Conservation (phyloP, 1,284 basidiomycete genomes). For the Moesziomyces antarcticus region DNA sequence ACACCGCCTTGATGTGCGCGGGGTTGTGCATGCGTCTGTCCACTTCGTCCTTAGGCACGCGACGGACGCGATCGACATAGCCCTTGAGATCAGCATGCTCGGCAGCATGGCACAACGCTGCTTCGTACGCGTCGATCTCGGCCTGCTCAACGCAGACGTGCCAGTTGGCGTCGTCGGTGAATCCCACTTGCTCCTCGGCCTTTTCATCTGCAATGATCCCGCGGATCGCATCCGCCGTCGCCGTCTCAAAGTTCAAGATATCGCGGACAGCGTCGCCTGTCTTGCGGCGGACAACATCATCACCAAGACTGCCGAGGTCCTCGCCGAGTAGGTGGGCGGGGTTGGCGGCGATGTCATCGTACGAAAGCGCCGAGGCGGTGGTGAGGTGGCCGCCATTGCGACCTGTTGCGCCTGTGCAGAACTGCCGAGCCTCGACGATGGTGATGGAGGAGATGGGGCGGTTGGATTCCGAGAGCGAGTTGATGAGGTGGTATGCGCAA, state of each 20-base stretch:
- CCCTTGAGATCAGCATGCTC: constrained; percentile 17
- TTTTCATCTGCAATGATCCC: constrained; percentile 12
- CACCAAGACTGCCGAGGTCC: neutral
- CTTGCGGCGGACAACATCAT: neutral
- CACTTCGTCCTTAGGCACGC: constrained; percentile 33
- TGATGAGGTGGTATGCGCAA: constrained; percentile 43
- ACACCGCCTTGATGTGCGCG: constrained; percentile 28
- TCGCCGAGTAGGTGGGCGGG: constrained; percentile 30
- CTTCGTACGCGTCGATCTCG: constrained; percentile 42
- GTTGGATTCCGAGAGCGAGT: constrained; percentile 5
- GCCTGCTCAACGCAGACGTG: constrained; percentile 39
- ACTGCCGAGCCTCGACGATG: constrained; percentile 47
- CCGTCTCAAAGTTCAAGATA: constrained; percentile 41
- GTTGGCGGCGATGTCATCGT: constrained; percentile 41
- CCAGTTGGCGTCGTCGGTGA: constrained; percentile 46
- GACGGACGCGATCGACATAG: constrained; percentile 23
- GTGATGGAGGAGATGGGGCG: constrained; percentile 11
- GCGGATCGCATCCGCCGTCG: constrained; percentile 28
- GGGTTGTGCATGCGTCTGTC: constrained; percentile 27
- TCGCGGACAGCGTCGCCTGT: constrained; percentile 22
- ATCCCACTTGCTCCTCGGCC: constrained; percentile 11
- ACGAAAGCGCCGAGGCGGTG: constrained; percentile 47
- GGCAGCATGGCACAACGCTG: constrained; percentile 22
- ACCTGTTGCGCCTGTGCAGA: constrained; percentile 55
- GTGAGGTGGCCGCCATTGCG: constrained; percentile 60